Base-by-base conservation (phyloP, 2,329 filamentous ascomycete genomes). In the Raffaelea arxii region DNA sequence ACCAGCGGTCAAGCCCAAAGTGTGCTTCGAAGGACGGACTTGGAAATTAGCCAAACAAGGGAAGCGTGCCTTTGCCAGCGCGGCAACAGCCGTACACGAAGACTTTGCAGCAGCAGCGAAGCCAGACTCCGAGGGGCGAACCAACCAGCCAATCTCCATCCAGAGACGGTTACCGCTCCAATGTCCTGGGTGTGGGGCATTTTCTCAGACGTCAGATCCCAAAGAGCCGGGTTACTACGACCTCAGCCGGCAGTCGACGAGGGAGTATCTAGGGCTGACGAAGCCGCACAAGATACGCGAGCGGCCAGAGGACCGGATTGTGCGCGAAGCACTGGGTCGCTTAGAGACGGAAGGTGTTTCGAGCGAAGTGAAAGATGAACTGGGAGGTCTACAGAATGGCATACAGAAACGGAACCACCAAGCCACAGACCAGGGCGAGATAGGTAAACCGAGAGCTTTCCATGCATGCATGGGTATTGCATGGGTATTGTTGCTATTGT, bases 111-210 rank as follows among this genome's bases (percentile, higher is more conserved):
- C 40, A 23, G 25, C 46, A 53, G 37, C 23, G 25, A n/a, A 25
- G 10, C 14, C 32, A 6, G 32, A 36, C 7, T 5, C 6, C 16
- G 7, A 12, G 16, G 27, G 16, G 27, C 27, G 27, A 32, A n/a
- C n/a, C n/a, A n/a, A n/a, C n/a, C n/a, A n/a, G n/a, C n/a, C n/a
- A n/a, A n/a, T n/a, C n/a, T n/a, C n/a, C n/a, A n/a, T 18, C 32
- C 16, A 18, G 14, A 19, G 37, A 7, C 38, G 54, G 18, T 63
- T 84, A 2, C 80, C 81, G 0, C 55, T 69, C 11, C 76, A 74
- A 52, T 85, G 81, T 54, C 69, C 70, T 12, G 81, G 81, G 30
- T 85, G 81, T 57, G 81, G 81, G 39, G 80, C 80, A 14, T 69
- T 82, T 54, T 69, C 77, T 40, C 81, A 85, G 59, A 78, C 71